Evolutionary conservation across 2,329 filamentous ascomycete species (phyloP).

Genomic region (Didymella sp.): DNA sequence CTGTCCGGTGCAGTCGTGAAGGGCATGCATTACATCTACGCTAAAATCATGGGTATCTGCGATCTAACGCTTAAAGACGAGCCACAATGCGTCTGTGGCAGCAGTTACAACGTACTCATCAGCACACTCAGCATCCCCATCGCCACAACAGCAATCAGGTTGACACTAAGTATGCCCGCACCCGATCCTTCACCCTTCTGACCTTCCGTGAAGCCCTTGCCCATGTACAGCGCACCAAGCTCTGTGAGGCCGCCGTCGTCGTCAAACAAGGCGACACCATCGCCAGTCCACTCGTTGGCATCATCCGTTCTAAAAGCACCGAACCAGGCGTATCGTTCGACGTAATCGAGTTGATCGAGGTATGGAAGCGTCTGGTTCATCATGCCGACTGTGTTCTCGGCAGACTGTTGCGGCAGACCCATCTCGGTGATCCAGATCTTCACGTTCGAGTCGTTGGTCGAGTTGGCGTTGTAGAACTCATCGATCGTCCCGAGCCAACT

Average conservation of each 20-base stretch:
- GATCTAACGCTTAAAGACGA: constrained; percentile 5
- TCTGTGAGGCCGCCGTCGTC: constrained; percentile 42
- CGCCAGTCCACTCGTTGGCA: constrained; percentile 48
- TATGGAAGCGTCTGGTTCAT: constrained; percentile 73
- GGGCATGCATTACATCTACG: background rate
- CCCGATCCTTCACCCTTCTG: constrained; percentile 39
- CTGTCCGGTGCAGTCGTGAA: too few relatives aligned
- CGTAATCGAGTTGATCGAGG: constrained; percentile 66
- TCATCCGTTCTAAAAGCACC: constrained; percentile 44
- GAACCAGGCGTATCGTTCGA: constrained; percentile 49
- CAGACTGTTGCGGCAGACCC: constrained; percentile 64
- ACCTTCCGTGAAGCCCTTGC: constrained; percentile 38
- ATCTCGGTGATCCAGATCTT: constrained; percentile 81
- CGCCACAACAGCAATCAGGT: constrained; percentile 15
- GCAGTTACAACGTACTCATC: constrained; percentile 6
- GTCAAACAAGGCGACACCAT: constrained; percentile 45
- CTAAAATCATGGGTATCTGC: constrained; percentile 7
- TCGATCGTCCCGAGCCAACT: constrained; percentile 69
- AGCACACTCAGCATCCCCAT: constrained; percentile 11
- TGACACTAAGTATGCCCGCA: constrained; percentile 6
- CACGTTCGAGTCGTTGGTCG: constrained; percentile 51
- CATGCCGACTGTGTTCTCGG: constrained; percentile 67
- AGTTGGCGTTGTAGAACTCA: constrained; percentile 58
- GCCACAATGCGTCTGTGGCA: background rate
- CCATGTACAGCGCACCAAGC: constrained; percentile 45